Evolutionary conservation across 2,329 filamentous ascomycete genomes (phyloP).

Genomic region (Aspergillus sp.): DNA sequence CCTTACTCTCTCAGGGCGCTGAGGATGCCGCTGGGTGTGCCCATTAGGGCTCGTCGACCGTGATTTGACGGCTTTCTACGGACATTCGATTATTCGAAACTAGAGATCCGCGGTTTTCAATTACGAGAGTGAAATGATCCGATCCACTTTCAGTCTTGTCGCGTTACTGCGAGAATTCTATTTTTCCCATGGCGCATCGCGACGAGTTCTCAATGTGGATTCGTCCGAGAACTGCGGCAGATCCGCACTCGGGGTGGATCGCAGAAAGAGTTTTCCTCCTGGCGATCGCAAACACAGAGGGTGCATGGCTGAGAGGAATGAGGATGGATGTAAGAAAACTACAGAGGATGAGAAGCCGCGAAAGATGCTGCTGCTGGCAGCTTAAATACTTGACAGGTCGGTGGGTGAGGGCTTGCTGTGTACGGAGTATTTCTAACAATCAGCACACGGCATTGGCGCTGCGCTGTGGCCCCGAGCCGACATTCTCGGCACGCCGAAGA

Average conservation of each 20-base stretch:
- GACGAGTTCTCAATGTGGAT: conserved; percentile 1
- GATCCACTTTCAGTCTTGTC: background rate
- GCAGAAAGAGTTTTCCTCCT: conserved; percentile 3
- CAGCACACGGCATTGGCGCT: background rate
- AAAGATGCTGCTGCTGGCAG: background rate
- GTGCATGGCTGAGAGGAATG: background rate
- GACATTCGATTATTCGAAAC: background rate
- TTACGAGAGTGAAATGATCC: background rate
- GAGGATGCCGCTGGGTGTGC: background rate
- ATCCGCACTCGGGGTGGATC: conserved; percentile 4
- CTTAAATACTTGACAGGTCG: background rate
- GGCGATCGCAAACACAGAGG: background rate
- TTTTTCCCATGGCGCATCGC: conserved; percentile 1
- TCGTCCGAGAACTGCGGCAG: conserved; percentile 6
- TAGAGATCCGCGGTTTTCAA: background rate
- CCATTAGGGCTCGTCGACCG: background rate
- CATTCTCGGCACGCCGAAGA: conserved; percentile 9
- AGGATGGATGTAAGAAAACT: background rate
- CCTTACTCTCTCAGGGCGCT: background rate
- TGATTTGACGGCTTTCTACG: conserved; percentile 6
- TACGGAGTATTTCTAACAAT: background rate
- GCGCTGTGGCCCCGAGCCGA: conserved; percentile 1
- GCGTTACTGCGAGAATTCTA: background rate
- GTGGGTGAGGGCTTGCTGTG: background rate
- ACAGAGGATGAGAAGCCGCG: background rate